Evolutionary conservation across 2,329 filamentous ascomycete genomes (phyloP), one percentile per base, ranked within the genome.

Genomic region (Mollisiaceae sp.): DNA sequence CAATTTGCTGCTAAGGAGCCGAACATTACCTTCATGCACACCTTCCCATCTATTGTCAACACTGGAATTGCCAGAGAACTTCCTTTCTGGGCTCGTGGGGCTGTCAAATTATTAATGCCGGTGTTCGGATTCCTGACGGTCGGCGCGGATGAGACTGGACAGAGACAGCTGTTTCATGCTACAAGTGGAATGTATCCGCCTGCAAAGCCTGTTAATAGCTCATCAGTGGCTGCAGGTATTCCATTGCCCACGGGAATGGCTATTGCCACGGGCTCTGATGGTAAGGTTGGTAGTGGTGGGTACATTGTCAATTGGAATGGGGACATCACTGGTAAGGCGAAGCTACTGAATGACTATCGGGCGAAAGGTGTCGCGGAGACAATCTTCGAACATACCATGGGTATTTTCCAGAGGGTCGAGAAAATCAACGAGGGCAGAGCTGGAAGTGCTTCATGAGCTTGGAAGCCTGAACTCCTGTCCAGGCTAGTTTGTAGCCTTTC

Each of bases 1-100:
- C 78, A 82, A 18, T 73, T 87, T 3, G 81, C 84, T 0, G 73
- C 75, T 3, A 71, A 78, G 12, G 79, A 83, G 32, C 82, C 82
- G 0, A 75, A 77, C 1, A 80, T 80, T 0, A 79, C 78, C 1
- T 86, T 86, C 72, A 71, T 83, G 20, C 85, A 86, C 62, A 77
- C 79, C 2, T 83, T 77, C 62, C 82, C 83, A 0, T 80, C 81
- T 2, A 73, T 78, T 18, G 82, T 86, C 45, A 79, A 81, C 60
- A 83, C 81, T 0, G 79, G 78, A 1, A 75, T 82, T 52, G 73
- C 75, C 14, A 78, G 80, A 61, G 76, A 73, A 24, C 35, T 74
- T 11, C 71, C 71, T 2, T 20, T 66, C 11, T 73, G 65, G 67
- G 70, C 64, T 11, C 59, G 71, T n/a, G 54, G 36, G 4, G 50